Evolutionary conservation across 345 rosid species (phyloP), one percentile per base, ranked within the genome.

Genomic region (Kernera saxatilis): DNA sequence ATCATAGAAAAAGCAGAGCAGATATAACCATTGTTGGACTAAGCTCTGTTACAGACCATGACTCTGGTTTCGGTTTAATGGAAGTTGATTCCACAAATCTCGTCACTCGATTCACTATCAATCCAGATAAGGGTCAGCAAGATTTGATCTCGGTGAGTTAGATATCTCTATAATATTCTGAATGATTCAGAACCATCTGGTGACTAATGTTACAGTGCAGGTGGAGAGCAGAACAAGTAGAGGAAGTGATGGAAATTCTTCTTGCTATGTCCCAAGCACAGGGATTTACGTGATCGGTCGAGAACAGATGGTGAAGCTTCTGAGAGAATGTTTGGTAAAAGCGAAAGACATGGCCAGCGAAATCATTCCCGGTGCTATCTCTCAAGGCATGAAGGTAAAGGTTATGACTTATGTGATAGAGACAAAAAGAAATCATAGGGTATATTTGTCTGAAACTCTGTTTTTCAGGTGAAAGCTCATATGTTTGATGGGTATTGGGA

Each of bases 401-500:
- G 17, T 49, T 43, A 48, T n/a, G n/a, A n/a, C n/a, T n/a, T n/a
- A n/a, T 22, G 26, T 49, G 41, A 46, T 9, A 58, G 32, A 64
- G 71, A 15, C 22, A 12, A 18, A 36, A 45, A 65, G 39, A 27
- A 36, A 26, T 22, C n/a, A 6, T 51, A 71, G 17, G 25, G 5
- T 41, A 46, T 12, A 18, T 37, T 37, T 57, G 45, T 29, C 61
- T 44, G 23, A 70, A 32, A 37, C 37, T 53, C 22, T 55, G 46
- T 37, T 37, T 49, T 43, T 45, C 84, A 92, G 96, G 88, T 92
- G 66, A 81, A 79, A 52, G 88, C 87, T 66, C 79, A 83, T 79
- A 60, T 72, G 35, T 88, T 90, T 41, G 84, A 84, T 37, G 96
- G 91, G 21, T 87, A 85, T 43, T 90, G 96, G 98, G 93, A 87